Evolutionary conservation across 345 rosid species (phyloP).

Genomic region (Dipteronia sinensis): DNA sequence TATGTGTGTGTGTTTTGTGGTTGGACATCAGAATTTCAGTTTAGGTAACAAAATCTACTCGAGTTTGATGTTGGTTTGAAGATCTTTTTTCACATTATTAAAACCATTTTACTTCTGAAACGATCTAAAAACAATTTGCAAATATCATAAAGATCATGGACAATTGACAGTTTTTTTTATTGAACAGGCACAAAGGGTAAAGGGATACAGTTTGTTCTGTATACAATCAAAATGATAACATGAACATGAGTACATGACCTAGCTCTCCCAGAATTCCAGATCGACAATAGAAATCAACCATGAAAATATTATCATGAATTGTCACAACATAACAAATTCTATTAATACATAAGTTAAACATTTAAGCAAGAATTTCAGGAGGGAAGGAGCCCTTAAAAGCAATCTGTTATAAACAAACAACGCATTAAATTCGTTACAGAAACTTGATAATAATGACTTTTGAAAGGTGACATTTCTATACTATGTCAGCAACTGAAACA

Average conservation of each 20-base stretch:
- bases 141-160: too few species aligned
- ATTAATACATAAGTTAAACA: slow-evolving; percentile 26
- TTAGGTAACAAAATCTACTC: neutral
- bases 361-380: slow-evolving; percentile 24
- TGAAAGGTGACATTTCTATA: slow-evolving; percentile 18
- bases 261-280: neutral
- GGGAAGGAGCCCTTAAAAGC: slow-evolving; percentile 22
- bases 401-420: slow-evolving; percentile 37
- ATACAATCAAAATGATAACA: neutral
- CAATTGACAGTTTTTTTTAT: too few species aligned
- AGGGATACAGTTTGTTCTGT: neutral
- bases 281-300: neutral
- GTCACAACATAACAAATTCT: slow-evolving; percentile 25
- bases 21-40: neutral
- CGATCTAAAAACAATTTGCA: too few species aligned
- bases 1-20: neutral
- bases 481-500: slow-evolving; percentile 25
- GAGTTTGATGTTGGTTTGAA: neutral
- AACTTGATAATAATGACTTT: neutral
- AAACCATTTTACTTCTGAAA: too few species aligned
- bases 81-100: neutral
- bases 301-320: slow-evolving; percentile 15
- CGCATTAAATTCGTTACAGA: slow-evolving; percentile 25
- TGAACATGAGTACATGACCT: neutral
- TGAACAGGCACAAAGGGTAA: too few species aligned